Evolutionary conservation across 345 rosid genomes (phyloP), one percentile per base, ranked within the genome.

Genomic region (Kernera saxatilis): DNA sequence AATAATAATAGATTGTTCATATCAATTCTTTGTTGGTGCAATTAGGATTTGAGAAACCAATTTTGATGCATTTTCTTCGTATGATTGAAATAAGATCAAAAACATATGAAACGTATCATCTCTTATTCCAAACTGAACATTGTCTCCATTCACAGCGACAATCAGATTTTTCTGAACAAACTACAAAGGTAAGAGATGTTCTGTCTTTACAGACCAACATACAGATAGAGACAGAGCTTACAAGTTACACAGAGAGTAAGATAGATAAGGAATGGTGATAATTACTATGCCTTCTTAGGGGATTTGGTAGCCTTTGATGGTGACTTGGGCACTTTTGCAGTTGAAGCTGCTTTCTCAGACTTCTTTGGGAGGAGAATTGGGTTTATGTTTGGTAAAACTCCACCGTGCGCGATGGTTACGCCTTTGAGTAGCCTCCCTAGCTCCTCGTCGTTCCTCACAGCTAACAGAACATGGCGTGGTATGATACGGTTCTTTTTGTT

Each of bases 361-460:
- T 84, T 87, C 65, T 87, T 87, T 0, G 91, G 93, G 43, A 90
- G 82, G 5, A 90, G 86, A 17, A 87, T 77, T 0, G 90, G 91
- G 79, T 90, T 87, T 63, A 84, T 84, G 84, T 84, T 88, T 1
- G 91, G 91, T 46, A 86, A 74, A 2, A 88, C 91, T 2, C 94
- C 94, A 3, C 94, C 89, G n/a, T 88, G 88, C n/a, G 91, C 94
- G 14, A 86, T 88, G 1, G 91, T 88, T 36, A 88, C 91, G 4
- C 89, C 91, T 6, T 85, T 77, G 3, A 88, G 84, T 22, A 88
- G 79, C 75, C 77, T 88, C 23, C 94, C 89, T 39, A 88, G 74
- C 58, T 88, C 91, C 54, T 86, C 94, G 22, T 88, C 94, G 9
- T 88, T 88, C 77, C 94, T 84, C 59, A 88, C 85, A 0, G 94